These are phyloP conservation scores for Hymenoscyphus scutula DNA, from an alignment of 2,329 filamentous ascomycete genomes.

Conservation along the genomic window DNA sequence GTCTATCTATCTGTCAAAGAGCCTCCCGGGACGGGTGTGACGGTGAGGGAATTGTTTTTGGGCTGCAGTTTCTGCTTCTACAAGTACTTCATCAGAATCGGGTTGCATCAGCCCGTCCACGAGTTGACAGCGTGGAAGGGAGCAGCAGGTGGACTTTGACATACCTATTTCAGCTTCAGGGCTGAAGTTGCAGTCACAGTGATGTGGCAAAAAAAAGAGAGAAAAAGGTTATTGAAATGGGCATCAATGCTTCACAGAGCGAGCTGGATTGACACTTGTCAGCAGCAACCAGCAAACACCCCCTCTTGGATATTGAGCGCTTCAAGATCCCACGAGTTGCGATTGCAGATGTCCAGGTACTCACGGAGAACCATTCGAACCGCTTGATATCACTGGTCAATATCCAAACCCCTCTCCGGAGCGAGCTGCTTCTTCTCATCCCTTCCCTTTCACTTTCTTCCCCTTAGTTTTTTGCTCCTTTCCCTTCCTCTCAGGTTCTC, in stretches of 20 bases:
- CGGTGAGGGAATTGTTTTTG: not conserved
- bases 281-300: too few species aligned
- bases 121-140: not conserved
- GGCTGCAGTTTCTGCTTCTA: not conserved
- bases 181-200: not conserved
- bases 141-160: not conserved
- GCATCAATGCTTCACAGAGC: not conserved
- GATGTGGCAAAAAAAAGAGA: not conserved
- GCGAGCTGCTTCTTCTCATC: not conserved
- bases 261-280: not conserved
- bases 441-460: not conserved
- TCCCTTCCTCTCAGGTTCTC: not conserved
- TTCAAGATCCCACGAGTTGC: not conserved
- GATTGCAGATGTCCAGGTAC: not conserved
- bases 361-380: not conserved
- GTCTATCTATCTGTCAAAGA: not conserved
- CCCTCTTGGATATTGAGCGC: not conserved
- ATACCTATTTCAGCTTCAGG: not conserved
- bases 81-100: not conserved
- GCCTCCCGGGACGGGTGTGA: not conserved
- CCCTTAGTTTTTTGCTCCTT: not conserved
- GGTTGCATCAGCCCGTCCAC: not conserved
- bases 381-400: constrained; percentile 6
- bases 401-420: not conserved
- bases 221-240: constrained; percentile 1